phyloP scores from a whole-genome alignment of 805 yeast species.

The Ogataea minuta region DNA sequence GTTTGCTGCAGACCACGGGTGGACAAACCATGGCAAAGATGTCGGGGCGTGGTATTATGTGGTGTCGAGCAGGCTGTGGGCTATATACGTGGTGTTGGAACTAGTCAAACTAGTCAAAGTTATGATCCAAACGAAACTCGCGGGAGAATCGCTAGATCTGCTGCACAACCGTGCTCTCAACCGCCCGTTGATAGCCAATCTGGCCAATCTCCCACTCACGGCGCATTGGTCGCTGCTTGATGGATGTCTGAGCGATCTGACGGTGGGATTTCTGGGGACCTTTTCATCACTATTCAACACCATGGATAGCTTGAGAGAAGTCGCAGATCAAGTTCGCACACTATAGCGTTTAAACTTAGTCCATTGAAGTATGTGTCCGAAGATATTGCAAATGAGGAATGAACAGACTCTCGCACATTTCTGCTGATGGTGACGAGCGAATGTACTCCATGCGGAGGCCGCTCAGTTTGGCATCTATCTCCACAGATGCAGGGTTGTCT shows the following conservation, averaged over 20 bases:
- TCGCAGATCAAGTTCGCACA: conserved; percentile 3
- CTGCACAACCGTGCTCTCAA: conserved; percentile 13
- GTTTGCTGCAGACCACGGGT: conserved; percentile 33
- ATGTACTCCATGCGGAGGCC: conserved; percentile 33
- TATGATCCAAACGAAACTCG: conserved; percentile 6
- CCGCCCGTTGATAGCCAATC: conserved; percentile 28
- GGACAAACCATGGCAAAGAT: conserved; percentile 23
- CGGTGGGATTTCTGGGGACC: conserved; percentile 38
- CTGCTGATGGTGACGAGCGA: conserved; percentile 26
- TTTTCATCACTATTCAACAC: conserved; percentile 27
- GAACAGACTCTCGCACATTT: conserved; percentile 32
- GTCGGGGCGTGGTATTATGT: conserved; percentile 32
- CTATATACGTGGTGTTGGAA: conserved; percentile 34
- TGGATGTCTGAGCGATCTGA: conserved; percentile 33
- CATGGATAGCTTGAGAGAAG: conserved; percentile 22
- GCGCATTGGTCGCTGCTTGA: conserved; percentile 37
- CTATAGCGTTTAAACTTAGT: background rate
- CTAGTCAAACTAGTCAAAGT: conserved; percentile 22
- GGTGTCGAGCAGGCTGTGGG: conserved; percentile 35
- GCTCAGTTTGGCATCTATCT: conserved; percentile 11
- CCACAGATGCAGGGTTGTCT: conserved; percentile 20
- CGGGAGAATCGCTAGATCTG: conserved; percentile 7
- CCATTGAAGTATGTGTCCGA: conserved; percentile 11
- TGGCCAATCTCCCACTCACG: conserved; percentile 37
- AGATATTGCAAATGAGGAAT: conserved; percentile 38